phyloP scores from a whole-genome alignment of 805 yeast species.

The Barnettozyma sp. region DNA sequence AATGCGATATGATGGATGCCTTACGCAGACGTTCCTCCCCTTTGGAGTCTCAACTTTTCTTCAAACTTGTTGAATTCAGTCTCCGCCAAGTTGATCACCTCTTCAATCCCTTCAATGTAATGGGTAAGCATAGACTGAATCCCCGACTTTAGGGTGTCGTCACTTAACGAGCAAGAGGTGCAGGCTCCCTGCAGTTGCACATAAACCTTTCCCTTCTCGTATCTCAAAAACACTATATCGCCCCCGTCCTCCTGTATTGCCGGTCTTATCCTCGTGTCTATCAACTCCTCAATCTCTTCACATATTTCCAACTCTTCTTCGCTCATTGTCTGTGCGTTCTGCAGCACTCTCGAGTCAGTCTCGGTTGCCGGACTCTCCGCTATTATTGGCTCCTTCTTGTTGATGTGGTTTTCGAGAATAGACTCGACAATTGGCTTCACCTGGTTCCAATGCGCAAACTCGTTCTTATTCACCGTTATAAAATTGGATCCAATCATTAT shows the following conservation, averaged over 20 bases:
- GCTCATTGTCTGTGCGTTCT: constrained; percentile 16
- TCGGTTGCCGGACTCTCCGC: constrained; percentile 13
- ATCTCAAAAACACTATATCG: constrained; percentile 83
- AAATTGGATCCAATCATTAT: constrained; percentile 71
- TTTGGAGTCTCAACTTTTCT: constrained; percentile 18
- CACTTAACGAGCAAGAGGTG: constrained; percentile 84
- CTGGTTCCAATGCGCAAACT: constrained; percentile 62
- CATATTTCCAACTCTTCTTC: constrained; percentile 79
- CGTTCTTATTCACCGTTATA: constrained; percentile 63
- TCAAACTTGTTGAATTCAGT: constrained; percentile 26
- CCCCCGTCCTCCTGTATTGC: constrained; percentile 99
- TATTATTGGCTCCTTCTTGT: constrained; percentile 28
- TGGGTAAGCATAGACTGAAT: constrained; percentile 96
- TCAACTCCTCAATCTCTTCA: constrained; percentile 83
- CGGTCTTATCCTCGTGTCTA: constrained; percentile 92
- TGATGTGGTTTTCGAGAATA: constrained; percentile 32
- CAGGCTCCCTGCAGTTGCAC: constrained; percentile 94
- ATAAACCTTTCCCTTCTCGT: constrained; percentile 80
- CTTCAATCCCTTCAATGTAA: constrained; percentile 90
- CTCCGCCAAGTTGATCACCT: constrained; percentile 44
- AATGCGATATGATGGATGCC: too few relatives aligned
- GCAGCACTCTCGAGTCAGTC: not conserved
- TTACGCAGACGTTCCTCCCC: constrained; percentile 15
- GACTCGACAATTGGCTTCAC: constrained; percentile 56
- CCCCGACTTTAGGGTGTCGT: constrained; percentile 89